Conservation (phyloP, 2,329 filamentous ascomycete species). For the Botrytis medusae region DNA sequence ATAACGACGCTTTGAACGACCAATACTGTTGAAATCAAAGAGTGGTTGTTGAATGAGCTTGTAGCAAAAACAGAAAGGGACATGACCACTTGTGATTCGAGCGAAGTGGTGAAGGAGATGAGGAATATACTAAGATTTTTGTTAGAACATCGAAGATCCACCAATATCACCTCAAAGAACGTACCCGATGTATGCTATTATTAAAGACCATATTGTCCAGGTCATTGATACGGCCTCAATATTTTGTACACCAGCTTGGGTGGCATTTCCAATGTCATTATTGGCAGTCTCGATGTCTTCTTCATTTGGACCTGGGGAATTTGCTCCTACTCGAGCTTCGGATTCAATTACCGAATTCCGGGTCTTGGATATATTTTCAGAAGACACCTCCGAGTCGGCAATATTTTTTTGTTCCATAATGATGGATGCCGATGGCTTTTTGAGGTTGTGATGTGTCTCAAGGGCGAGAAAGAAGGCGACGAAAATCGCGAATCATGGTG, state of each 20-base stretch:
- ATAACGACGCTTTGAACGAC: slow-evolving; percentile 19
- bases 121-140: slow-evolving; percentile 50
- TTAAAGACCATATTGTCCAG: slow-evolving; percentile 32
- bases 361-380: background rate
- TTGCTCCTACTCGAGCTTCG: background rate
- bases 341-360: background rate
- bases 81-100: slow-evolving; percentile 40
- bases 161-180: background rate
- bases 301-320: background rate
- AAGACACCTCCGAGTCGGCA: background rate
- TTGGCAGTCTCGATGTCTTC: background rate
- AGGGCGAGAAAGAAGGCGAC: background rate
- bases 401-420: background rate
- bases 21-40: slow-evolving; percentile 40
- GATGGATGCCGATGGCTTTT: background rate
- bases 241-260: slow-evolving; percentile 28
- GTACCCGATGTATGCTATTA: slow-evolving; percentile 30
- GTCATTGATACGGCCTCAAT: slow-evolving; percentile 32
- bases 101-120: slow-evolving; percentile 20
- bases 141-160: background rate
- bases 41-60: slow-evolving; percentile 51
- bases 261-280: slow-evolving; percentile 5
- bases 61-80: slow-evolving; percentile 45
- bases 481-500: background rate
- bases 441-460: background rate